Conservation (phyloP, 108 stramenopile genomes). For the Cyclostephanos invisitatus region DNA sequence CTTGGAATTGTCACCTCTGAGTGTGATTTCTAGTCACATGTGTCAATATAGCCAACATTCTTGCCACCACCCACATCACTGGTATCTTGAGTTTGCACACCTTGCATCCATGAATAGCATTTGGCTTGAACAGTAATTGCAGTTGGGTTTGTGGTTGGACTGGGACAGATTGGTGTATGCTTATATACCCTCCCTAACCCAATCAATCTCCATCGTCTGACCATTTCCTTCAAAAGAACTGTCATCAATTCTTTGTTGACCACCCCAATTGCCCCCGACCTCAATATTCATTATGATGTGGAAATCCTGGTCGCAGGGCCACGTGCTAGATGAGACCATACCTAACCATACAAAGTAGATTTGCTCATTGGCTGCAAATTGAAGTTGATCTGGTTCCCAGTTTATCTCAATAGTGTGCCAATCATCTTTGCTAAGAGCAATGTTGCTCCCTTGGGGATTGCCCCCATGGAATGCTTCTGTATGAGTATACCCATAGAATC, state of each 20-base stretch:
- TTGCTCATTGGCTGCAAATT: constrained; percentile 36
- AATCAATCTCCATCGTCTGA: constrained; percentile 38
- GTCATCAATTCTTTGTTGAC: constrained; percentile 18
- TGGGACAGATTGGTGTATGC: background rate
- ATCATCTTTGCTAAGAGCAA: constrained; percentile 18
- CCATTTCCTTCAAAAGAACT: constrained; percentile 26
- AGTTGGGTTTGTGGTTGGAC: too few species aligned
- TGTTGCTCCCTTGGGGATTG: constrained; percentile 26
- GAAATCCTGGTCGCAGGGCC: constrained; percentile 49
- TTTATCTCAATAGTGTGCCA: constrained; percentile 45
- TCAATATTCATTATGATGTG: constrained; percentile 47
- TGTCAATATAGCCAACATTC: too few species aligned
- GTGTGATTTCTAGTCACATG: too few species aligned
- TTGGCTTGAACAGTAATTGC: too few species aligned
- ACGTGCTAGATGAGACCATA: background rate
- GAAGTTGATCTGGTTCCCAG: constrained; percentile 30
- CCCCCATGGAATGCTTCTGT: constrained; percentile 20
- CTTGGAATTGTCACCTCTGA: too few species aligned
- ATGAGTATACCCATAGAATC: constrained; percentile 35
- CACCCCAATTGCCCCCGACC: constrained; percentile 54
- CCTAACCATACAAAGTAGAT: constrained; percentile 23
- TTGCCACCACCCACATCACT: too few species aligned
- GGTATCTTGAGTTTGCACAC: too few species aligned
- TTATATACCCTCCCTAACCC: constrained; percentile 33
- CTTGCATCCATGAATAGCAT: too few species aligned